Evolutionary conservation across 2,329 filamentous ascomycete genomes (phyloP).

Genomic region (Blastomyces gilchristii): DNA sequence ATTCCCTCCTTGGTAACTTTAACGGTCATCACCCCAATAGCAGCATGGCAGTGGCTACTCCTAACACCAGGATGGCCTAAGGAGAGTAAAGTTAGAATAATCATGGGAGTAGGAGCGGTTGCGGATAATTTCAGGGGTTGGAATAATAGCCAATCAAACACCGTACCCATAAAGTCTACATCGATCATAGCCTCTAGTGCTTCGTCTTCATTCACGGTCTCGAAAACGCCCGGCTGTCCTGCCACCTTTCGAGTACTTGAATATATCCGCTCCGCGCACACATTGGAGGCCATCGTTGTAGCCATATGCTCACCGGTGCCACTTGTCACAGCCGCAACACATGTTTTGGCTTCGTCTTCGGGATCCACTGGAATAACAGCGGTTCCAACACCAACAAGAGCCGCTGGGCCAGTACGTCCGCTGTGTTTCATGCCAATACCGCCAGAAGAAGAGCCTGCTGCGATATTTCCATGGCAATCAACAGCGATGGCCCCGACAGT

Average conservation of each 20-base stretch:
- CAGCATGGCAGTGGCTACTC: slow-evolving; percentile 68
- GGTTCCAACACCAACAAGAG: slow-evolving; percentile 82
- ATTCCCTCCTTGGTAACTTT: slow-evolving; percentile 70
- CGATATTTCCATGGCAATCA: slow-evolving; percentile 74
- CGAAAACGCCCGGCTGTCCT: slow-evolving; percentile 46
- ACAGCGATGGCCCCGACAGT: slow-evolving; percentile 94
- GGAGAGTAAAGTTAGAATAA: background rate
- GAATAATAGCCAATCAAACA: slow-evolving; percentile 4
- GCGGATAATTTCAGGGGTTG: background rate
- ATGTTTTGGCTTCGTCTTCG: slow-evolving; percentile 56
- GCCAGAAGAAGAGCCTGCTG: slow-evolving; percentile 89
- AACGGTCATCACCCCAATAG: slow-evolving; percentile 81
- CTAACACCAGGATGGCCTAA: slow-evolving; percentile 67
- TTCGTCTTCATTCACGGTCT: slow-evolving; percentile 65
- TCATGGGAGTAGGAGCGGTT: background rate
- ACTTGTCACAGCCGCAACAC: slow-evolving; percentile 77
- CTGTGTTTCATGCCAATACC: slow-evolving; percentile 98
- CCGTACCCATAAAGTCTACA: slow-evolving; percentile 74
- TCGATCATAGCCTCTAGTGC: slow-evolving; percentile 66
- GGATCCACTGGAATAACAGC: slow-evolving; percentile 71
- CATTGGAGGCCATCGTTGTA: slow-evolving; percentile 80
- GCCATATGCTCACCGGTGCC: slow-evolving; percentile 98
- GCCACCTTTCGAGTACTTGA: slow-evolving; percentile 51
- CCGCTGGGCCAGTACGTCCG: slow-evolving; percentile 83
- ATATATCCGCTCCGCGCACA: slow-evolving; percentile 78